Evolutionary conservation across 2,329 filamentous ascomycete species (phyloP).

Genomic region (Escovopsis sp.): DNA sequence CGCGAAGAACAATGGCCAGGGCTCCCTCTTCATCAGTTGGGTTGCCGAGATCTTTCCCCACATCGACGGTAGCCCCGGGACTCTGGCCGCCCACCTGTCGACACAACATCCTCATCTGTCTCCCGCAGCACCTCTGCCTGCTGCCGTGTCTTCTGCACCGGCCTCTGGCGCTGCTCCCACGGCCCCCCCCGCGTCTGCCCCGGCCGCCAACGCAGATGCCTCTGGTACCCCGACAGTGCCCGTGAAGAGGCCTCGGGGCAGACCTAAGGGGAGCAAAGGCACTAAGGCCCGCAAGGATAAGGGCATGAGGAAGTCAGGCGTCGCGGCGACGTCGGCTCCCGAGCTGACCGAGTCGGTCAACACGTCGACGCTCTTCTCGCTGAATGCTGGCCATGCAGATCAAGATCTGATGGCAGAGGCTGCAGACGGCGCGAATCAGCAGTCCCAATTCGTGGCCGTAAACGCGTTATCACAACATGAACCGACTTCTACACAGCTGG

Average conservation of each 20-base stretch:
- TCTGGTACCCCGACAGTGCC: conserved; percentile 1
- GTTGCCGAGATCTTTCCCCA: conserved; percentile 47
- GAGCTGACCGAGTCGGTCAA: conserved; percentile 1
- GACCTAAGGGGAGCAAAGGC: conserved; percentile 38
- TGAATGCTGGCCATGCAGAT: neutral
- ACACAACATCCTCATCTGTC: conserved; percentile 1
- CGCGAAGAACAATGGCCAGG: conserved; percentile 38
- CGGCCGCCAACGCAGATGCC: neutral
- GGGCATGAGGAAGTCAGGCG: conserved; percentile 29
- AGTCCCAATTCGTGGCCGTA: neutral
- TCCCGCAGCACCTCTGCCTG: neutral
- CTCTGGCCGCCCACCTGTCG: conserved; percentile 2
- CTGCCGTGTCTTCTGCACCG: conserved; percentile 1
- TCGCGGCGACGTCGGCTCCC: conserved; percentile 1
- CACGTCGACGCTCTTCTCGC: neutral
- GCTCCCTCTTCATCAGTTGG: conserved; percentile 45
- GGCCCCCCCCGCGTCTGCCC: neutral
- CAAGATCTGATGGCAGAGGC: neutral
- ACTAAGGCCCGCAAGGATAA: conserved; percentile 30
- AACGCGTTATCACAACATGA: neutral
- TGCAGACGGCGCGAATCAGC: neutral
- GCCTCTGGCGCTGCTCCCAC: neutral
- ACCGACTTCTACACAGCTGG: conserved; percentile 1
- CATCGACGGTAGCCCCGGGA: conserved; percentile 9
- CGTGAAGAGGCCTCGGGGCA: conserved; percentile 31